Percentiles rank a stretch among this genome's conserved stretches.
Conservation (phyloP, 345 rosid genomes). For the Brassica rapa region DNA sequence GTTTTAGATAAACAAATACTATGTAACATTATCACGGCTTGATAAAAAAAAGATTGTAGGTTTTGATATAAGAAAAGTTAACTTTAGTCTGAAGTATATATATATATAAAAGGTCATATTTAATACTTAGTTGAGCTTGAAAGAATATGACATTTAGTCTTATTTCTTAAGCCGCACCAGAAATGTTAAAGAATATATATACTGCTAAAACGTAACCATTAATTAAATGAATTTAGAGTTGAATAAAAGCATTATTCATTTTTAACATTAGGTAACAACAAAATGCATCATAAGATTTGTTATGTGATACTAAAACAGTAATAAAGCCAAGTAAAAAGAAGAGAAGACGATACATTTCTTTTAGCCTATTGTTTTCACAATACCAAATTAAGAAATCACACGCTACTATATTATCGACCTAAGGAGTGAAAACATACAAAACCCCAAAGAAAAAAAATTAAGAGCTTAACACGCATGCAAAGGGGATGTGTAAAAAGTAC, state of each 20-base stretch:
- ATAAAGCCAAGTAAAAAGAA: slow-evolving; percentile 17
- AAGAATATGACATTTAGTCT: neutral
- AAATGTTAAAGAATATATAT: neutral
- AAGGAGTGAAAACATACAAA: slow-evolving; percentile 24
- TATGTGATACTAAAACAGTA: neutral
- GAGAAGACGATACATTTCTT: slow-evolving; percentile 20
- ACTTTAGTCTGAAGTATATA: neutral
- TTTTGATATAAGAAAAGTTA: neutral
- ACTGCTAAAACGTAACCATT: neutral
- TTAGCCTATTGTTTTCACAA: slow-evolving; percentile 31
- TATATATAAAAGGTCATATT: neutral
- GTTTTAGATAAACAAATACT: neutral
- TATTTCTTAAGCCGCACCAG: neutral
- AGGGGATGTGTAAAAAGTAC: slow-evolving; percentile 34
- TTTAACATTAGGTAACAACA: neutral
- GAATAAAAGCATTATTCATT: neutral
- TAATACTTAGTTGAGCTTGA: neutral
- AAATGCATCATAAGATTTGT: neutral
- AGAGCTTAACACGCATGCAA: slow-evolving; percentile 64
- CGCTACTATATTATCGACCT: slow-evolving; percentile 43
- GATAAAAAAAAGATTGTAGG: neutral
- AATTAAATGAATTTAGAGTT: neutral
- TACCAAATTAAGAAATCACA: slow-evolving; percentile 41
- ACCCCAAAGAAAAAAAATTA: slow-evolving; percentile 33
- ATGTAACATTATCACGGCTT: neutral